phyloP scores from a whole-genome alignment of 2,329 filamentous ascomycete species.

The Ilyonectria mors-panacis region DNA sequence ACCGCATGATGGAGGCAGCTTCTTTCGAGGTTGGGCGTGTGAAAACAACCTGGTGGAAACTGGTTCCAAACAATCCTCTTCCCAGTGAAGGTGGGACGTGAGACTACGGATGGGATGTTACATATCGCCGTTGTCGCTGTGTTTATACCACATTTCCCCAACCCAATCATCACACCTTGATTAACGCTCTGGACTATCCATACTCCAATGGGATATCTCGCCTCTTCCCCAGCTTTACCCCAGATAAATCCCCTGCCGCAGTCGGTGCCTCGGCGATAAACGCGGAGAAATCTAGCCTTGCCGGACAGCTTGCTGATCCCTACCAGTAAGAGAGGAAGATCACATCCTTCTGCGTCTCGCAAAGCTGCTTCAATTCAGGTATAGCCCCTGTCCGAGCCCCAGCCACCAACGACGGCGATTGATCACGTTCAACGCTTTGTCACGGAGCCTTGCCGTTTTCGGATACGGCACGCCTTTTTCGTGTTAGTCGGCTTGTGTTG shows the following conservation, averaged over 20 bases:
- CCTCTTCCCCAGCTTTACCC: conserved; percentile 29
- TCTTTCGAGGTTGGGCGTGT: not conserved
- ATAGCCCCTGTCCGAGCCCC: not conserved
- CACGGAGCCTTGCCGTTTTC: too few relatives aligned
- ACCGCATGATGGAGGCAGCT: conserved; percentile 51
- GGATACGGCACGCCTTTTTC: too few relatives aligned
- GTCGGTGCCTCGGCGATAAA: not conserved
- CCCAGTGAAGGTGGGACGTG: not conserved
- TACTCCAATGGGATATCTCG: too few relatives aligned
- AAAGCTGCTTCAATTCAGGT: conserved; percentile 32
- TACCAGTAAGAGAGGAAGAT: not conserved
- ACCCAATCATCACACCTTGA: not conserved
- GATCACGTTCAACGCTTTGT: too few relatives aligned
- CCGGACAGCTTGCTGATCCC: not conserved
- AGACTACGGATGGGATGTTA: not conserved
- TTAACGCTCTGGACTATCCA: not conserved
- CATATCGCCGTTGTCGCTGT: not conserved
- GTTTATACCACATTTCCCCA: not conserved
- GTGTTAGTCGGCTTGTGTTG: too few relatives aligned
- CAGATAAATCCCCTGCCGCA: not conserved
- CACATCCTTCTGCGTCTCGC: conserved; percentile 34
- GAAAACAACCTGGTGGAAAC: too few relatives aligned
- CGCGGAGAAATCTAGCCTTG: conserved; percentile 27
- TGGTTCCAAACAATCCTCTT: too few relatives aligned
- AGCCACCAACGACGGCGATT: too few relatives aligned